Percentiles rank a stretch among this genome's conserved stretches.
Evolutionary conservation across 768 basidiomycete species (phyloP).

Genomic region (Lenzites betulinus): DNA sequence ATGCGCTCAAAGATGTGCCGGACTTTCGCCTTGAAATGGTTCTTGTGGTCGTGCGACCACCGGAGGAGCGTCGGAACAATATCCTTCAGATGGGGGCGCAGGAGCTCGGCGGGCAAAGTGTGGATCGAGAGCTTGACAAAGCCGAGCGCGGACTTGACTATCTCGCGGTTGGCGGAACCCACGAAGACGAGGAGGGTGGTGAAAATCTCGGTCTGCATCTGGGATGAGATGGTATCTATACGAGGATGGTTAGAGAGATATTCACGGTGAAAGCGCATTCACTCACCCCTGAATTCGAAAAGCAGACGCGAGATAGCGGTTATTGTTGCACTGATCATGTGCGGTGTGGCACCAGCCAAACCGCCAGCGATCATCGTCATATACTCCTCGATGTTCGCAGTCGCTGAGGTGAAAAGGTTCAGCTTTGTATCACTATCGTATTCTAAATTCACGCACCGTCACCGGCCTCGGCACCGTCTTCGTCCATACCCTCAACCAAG

Average conservation of each 20-base stretch:
- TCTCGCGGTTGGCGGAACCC: slow-evolving; percentile 93
- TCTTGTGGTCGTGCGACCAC: slow-evolving; percentile 98
- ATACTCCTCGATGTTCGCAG: slow-evolving; percentile 85
- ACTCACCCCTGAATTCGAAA: slow-evolving; percentile 92
- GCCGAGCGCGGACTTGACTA: slow-evolving; percentile 94
- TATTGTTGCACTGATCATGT: slow-evolving; percentile 98
- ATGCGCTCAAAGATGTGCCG: slow-evolving; percentile 97
- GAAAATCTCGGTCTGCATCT: slow-evolving; percentile 83
- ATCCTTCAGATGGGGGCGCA: slow-evolving; percentile 74
- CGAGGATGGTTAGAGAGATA: neutral
- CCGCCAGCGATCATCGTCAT: slow-evolving; percentile 97
- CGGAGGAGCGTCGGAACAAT: slow-evolving; percentile 83
- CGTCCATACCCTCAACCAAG: slow-evolving; percentile 83
- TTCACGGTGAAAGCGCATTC: neutral
- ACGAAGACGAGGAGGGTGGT: slow-evolving; percentile 89
- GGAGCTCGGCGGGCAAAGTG: slow-evolving; percentile 67
- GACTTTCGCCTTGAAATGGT: slow-evolving; percentile 97
- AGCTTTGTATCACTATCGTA: neutral
- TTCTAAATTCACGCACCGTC: slow-evolving; percentile 35
- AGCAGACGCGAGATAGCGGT: slow-evolving; percentile 91
- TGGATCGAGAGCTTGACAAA: slow-evolving; percentile 94
- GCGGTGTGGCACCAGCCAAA: slow-evolving; percentile 87
- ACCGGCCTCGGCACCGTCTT: slow-evolving; percentile 57
- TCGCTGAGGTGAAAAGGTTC: slow-evolving; percentile 38
- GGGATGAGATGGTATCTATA: slow-evolving; percentile 64